Evolutionary conservation across 2,329 filamentous ascomycete genomes (phyloP), one percentile per base, ranked within the genome.

Genomic region (Fusarium nanum): DNA sequence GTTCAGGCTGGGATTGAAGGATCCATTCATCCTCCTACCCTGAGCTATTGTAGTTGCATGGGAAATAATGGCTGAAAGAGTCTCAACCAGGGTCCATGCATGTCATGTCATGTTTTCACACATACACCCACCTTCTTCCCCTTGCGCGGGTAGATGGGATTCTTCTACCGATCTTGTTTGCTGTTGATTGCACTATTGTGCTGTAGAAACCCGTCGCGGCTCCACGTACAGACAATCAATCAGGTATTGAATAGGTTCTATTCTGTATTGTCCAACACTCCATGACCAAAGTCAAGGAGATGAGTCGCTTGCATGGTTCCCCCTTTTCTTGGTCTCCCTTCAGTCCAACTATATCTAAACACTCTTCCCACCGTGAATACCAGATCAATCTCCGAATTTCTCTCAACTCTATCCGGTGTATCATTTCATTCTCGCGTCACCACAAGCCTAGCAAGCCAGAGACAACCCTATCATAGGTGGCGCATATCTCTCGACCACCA

Each of bases 21-120:
- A 64, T 59, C 37, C 53, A 56, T 57, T 64, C 37, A 52, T 54
- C 62, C 40, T 57, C 44, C 30, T 54, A 34, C 60, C 53, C 23
- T 60, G 40, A 22, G 53, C 47, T 58, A 58, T 70, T 68, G 61
- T 64, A 55, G 52, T 57, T 53, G 25, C 32, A 27, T 53, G 56
- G 62, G 56, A 74, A 70, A 71, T 73, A 67, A 73, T 71, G 64
- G 64, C 68, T 64, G 55, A 52, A 59, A 69, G 41, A 52, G 61
- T 54, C 71, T 68, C 62, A 56, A 44, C 30, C 25, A 20, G 59
- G 46, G 40, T 40, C 49, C 48, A 73, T 74, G 70, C 67, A 73
- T 65, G 60, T 30, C 67, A 69, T 69, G 59, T 30, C 13, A 47
- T 47, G 8, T 34, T 66, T 47, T 34, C 32, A 59, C 44, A 55